phyloP scores from a whole-genome alignment of 2,329 filamentous ascomycete genomes.

The Sodiomyces alkalinus region DNA sequence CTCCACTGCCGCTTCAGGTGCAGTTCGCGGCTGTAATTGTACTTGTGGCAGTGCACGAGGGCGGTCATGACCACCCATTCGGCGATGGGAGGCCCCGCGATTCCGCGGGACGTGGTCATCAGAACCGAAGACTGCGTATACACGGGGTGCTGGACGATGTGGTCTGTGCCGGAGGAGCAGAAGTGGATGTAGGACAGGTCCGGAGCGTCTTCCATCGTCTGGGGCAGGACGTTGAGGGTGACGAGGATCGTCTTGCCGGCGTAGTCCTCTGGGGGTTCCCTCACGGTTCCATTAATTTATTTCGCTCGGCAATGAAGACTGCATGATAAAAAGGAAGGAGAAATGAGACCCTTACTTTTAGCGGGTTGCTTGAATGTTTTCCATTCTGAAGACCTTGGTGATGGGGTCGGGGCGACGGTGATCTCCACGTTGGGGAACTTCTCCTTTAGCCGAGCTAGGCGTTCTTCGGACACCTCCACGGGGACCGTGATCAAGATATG shows the following conservation, averaged over 20 bases:
- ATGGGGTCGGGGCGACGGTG: not conserved
- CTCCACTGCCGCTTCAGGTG: conserved; percentile 16
- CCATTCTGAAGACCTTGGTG: too few relatives aligned
- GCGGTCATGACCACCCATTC: conserved; percentile 24
- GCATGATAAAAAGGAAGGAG: too few relatives aligned
- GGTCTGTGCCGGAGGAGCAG: not conserved
- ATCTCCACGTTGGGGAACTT: not conserved
- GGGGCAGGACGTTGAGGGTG: conserved; percentile 1
- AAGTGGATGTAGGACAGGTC: conserved; percentile 1
- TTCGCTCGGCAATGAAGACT: too few relatives aligned
- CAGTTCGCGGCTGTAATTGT: conserved; percentile 14
- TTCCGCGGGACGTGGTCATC: conserved; percentile 1
- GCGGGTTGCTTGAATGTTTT: too few relatives aligned
- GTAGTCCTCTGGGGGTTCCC: not conserved
- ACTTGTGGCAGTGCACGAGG: conserved; percentile 17
- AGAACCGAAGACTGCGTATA: not conserved
- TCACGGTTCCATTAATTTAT: too few relatives aligned
- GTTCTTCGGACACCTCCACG: not conserved
- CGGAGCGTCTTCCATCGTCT: not conserved
- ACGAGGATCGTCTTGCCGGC: conserved; percentile 1
- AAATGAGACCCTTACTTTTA: too few relatives aligned
- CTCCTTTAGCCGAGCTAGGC: not conserved
- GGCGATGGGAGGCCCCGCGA: conserved; percentile 20
- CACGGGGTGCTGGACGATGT: not conserved
- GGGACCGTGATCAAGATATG: not conserved